These are phyloP conservation scores for Vitellaria paradoxa DNA, from an alignment of 179 eudicot species.

Conservation along the genomic window DNA sequence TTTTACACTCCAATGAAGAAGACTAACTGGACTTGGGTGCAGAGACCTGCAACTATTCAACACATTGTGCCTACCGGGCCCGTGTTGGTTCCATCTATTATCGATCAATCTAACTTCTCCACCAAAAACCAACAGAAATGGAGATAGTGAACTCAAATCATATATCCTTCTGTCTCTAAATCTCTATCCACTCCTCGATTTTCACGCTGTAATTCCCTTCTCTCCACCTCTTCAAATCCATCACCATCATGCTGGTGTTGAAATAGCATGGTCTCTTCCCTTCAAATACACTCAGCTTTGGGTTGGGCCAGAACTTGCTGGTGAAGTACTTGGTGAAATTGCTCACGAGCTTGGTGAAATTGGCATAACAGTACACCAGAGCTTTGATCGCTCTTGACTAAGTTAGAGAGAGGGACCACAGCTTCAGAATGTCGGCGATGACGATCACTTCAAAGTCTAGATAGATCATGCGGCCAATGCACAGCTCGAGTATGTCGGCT, in stretches of 20 bases:
- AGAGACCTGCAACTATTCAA: slow-evolving; percentile 34
- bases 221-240: slow-evolving; percentile 44
- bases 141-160: slow-evolving; percentile 39
- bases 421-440: slow-evolving; percentile 32
- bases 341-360: slow-evolving; percentile 24
- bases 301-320: slow-evolving; percentile 28
- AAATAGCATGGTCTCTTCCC: slow-evolving; percentile 41
- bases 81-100: slow-evolving; percentile 53
- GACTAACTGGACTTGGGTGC: slow-evolving; percentile 47
- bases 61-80: slow-evolving; percentile 48
- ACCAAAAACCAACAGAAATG: slow-evolving; percentile 40
- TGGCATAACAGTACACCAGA: slow-evolving; percentile 38
- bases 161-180: slow-evolving; percentile 42
- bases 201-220: slow-evolving; percentile 24
- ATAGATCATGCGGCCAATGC: slow-evolving; percentile 33
- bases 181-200: slow-evolving; percentile 42
- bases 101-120: slow-evolving; percentile 34
- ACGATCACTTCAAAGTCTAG: slow-evolving; percentile 36
- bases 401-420: slow-evolving; percentile 26
- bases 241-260: slow-evolving; percentile 50
- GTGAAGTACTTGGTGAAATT: too few species aligned
- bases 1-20: slow-evolving; percentile 53
- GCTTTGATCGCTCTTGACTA: slow-evolving; percentile 37
- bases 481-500: slow-evolving; percentile 28
- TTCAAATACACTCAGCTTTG: slow-evolving; percentile 18